A percentile compares a stretch with the other conserved stretches of the same genome.
These are phyloP conservation scores for Trichoderma gamsii DNA, from an alignment of 495 filamentous ascomycete genomes.

Conservation along the genomic window DNA sequence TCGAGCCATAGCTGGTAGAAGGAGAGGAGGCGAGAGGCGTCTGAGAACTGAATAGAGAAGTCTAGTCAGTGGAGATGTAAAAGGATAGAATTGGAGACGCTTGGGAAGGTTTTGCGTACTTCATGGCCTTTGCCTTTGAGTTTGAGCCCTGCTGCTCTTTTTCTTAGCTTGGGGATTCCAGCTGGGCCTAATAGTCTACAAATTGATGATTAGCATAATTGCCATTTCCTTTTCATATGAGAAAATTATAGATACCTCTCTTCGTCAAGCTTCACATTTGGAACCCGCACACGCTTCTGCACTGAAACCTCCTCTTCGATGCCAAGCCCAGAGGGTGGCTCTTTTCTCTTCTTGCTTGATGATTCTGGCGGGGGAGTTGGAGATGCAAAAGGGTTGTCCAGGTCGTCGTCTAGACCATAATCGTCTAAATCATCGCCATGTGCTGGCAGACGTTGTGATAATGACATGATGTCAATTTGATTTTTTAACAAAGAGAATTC, in stretches of 20 bases:
- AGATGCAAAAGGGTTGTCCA: conserved; percentile 34
- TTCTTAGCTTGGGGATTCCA: conserved; percentile 77
- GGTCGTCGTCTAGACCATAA: conserved; percentile 57
- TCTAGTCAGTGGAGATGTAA: not conserved
- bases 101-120: conserved; percentile 39
- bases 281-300: conserved; percentile 60
- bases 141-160: conserved; percentile 62
- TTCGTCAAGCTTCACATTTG: conserved; percentile 83
- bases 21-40: conserved; percentile 72
- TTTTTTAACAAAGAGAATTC: not conserved
- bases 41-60: conserved; percentile 59
- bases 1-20: conserved; percentile 98
- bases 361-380: conserved; percentile 29
- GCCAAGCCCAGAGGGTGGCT: conserved; percentile 48
- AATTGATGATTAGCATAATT: not conserved
- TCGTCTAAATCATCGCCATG: conserved; percentile 58
- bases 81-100: not conserved
- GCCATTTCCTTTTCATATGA: not conserved
- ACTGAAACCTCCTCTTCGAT: conserved; percentile 85
- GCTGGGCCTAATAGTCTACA: conserved; percentile 51
- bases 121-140: conserved; percentile 94
- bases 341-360: conserved; percentile 31
- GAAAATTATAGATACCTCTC: conserved; percentile 44
- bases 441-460: conserved; percentile 6
- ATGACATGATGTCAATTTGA: not conserved